These are phyloP conservation scores for Pholiota molesta DNA, from an alignment of 768 basidiomycete genomes.

Conservation along the genomic window DNA sequence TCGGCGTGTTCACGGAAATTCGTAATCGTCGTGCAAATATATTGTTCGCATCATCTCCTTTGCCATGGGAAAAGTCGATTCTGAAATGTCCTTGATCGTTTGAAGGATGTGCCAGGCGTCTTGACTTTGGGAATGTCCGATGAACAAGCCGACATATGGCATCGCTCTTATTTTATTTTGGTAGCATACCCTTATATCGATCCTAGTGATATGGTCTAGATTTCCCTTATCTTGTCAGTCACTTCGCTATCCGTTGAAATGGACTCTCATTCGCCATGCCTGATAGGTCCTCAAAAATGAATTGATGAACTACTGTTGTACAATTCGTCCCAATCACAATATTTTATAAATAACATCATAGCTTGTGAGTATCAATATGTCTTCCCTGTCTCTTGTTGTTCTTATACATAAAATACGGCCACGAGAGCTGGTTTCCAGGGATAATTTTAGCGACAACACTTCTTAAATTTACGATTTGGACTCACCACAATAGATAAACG, in stretches of 20 bases:
- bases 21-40: background rate
- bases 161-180: background rate
- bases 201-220: no score
- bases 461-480: background rate
- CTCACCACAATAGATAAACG: background rate
- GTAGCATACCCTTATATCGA: background rate
- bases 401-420: background rate
- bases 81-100: no score
- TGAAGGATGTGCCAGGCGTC: background rate
- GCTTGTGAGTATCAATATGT: background rate
- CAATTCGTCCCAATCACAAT: background rate
- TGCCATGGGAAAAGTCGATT: no score
- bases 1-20: background rate
- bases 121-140: background rate
- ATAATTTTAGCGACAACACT: background rate
- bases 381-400: background rate
- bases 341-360: conserved; percentile 1
- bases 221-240: background rate
- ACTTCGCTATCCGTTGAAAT: background rate
- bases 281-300: background rate
- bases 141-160: background rate
- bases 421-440: background rate
- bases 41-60: no score
- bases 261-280: background rate
- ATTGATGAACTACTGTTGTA: background rate